phyloP scores from a whole-genome alignment of 305 asterid species.

The Stenogyne calaminthoides region DNA sequence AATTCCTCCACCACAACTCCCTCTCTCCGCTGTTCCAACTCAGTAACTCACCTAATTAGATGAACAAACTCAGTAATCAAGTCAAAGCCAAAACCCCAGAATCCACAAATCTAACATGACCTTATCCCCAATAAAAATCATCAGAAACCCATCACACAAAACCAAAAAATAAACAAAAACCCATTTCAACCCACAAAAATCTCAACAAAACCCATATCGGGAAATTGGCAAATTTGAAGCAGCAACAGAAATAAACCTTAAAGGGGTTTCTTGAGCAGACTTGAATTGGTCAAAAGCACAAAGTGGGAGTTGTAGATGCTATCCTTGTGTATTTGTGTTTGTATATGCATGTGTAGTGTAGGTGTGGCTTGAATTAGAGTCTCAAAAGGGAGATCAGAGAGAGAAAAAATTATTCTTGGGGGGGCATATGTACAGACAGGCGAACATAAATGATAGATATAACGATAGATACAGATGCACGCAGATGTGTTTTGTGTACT shows the following conservation, averaged over 20 bases:
- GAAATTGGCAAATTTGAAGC: constrained; percentile 34
- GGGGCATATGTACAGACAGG: constrained; percentile 45
- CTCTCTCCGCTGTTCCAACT: constrained; percentile 18
- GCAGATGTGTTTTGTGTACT: constrained; percentile 31
- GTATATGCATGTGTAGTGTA: constrained; percentile 32
- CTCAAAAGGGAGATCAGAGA: constrained; percentile 36
- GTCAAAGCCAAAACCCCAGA: constrained; percentile 38
- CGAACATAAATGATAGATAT: constrained; percentile 36
- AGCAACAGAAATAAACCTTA: constrained; percentile 33
- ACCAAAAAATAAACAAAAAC: constrained; percentile 11
- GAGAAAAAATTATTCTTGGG: constrained; percentile 37
- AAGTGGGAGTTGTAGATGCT: constrained; percentile 35
- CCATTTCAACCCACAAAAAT: constrained; percentile 28
- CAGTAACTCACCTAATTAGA: constrained; percentile 30
- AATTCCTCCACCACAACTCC: constrained; percentile 6
- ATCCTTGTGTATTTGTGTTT: constrained; percentile 29
- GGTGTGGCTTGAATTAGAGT: constrained; percentile 35
- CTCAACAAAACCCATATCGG: constrained; percentile 37
- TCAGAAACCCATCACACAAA: constrained; percentile 11
- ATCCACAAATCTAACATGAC: constrained; percentile 26
- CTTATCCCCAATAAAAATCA: constrained; percentile 22
- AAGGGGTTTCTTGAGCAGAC: constrained; percentile 39
- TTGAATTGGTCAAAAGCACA: constrained; percentile 45
- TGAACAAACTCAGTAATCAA: constrained; percentile 25
- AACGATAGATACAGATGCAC: constrained; percentile 37